Conservation (phyloP, 176 grass and related monocot species). For the Urochloa ruziziensis region DNA sequence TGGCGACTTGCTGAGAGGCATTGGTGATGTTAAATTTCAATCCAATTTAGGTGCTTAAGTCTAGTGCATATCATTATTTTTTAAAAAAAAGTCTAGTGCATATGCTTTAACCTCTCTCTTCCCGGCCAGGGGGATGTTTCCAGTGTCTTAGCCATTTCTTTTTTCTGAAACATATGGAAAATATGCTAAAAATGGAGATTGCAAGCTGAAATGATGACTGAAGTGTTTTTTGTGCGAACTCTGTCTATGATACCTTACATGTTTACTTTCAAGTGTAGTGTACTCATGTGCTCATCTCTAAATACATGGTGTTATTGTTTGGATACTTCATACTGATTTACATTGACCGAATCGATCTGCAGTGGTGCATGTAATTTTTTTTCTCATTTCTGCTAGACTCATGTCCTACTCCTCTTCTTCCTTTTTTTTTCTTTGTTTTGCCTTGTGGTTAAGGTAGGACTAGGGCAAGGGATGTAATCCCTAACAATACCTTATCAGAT, state of each 20-base stretch:
- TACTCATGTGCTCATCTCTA: not conserved
- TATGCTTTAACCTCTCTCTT: not conserved
- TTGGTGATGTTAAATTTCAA: not conserved
- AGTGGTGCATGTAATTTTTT: not conserved
- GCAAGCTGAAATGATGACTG: not conserved
- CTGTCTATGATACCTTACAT: not conserved
- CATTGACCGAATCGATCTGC: not conserved
- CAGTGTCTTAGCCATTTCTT: not conserved
- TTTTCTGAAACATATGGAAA: not conserved
- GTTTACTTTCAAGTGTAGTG: not conserved
- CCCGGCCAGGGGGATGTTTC: not conserved
- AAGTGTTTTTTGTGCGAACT: not conserved
- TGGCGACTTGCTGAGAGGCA: not conserved
- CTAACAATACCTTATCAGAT: not conserved
- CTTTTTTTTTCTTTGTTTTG: too few relatives aligned
- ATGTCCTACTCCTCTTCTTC: not conserved
- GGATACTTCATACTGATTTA: not conserved
- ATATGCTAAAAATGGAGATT: not conserved
- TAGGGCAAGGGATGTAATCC: not conserved
- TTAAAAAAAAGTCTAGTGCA: not conserved
- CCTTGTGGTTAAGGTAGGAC: not conserved
- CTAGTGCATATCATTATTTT: too few relatives aligned
- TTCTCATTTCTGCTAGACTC: not conserved
- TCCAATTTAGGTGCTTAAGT: not conserved
- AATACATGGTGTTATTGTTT: not conserved